Evolutionary conservation across 257 asterid genomes (phyloP), one percentile per base, ranked within the genome.

Genomic region (Rauvolfia tetraphylla): DNA sequence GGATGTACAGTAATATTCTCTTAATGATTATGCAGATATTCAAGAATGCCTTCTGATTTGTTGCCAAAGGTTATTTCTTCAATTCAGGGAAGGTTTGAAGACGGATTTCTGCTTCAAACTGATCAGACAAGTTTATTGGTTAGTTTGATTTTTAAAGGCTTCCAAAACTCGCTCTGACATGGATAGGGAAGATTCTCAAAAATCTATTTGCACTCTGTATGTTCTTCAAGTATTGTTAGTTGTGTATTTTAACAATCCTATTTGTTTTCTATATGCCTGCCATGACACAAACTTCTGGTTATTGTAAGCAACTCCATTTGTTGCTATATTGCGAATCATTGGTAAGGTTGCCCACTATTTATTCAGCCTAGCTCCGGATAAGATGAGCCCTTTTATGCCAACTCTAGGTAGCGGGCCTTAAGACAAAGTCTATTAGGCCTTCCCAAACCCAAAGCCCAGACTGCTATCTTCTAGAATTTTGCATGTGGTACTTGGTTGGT

Each of bases 41-140:
- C 92, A 69, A 87, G 98, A 86, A 94, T 94, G 98, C 89, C 97
- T 22, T 72, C 71, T 4, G 97, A 92, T 80, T 89, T 94, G 82
- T 89, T 94, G 85, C 79, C 91, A 48, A 78, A 79, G 66, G 89
- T 90, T 75, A 83, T 94, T 80, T 83, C 91, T 78, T 85, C 97
- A 56, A 76, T 90, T 84, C 91, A 78, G 79, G 89, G 85, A 78
- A 89, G 85, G 83, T 84, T 92, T 77, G 91, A 87, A 39, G 93
- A 83, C 73, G 92, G 91, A 44, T 87, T 88, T 82, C 82, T 85
- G 68, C 82, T 83, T 80, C 93, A 83, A 83, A 87, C 83, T 81
- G 97, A 94, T 83, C 90, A 83, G 76, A 88, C 82, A 80, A 85
- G 88, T 79, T 79, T 90, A 74, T 86, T 86, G 92, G 98, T 94